Percentiles rank a stretch among this genome's conserved stretches.
These are phyloP conservation scores for Lentinula novae-zelandiae DNA, from an alignment of 1,284 basidiomycete species.

Conservation along the genomic window DNA sequence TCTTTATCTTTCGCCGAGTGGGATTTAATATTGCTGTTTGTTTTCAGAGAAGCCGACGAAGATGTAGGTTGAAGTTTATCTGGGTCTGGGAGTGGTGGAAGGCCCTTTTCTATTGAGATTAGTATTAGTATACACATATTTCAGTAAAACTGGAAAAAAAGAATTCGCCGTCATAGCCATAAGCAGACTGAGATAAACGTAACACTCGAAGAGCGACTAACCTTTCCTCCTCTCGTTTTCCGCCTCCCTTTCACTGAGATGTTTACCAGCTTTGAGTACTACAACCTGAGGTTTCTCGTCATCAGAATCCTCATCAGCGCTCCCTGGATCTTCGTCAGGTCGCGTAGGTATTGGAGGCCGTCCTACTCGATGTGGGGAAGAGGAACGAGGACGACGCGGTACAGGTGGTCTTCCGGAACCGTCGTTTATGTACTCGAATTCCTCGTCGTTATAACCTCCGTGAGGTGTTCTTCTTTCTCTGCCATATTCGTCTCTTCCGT, in stretches of 20 bases:
- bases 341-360: conserved; percentile 64
- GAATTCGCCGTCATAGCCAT: not conserved
- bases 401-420: conserved; percentile 70
- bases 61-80: conserved; percentile 9
- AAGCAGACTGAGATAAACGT: not conserved
- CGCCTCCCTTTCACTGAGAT: conserved; percentile 70
- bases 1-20: conserved; percentile 29
- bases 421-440: conserved; percentile 44
- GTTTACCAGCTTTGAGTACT: conserved; percentile 81
- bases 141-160: not conserved
- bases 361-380: not conserved
- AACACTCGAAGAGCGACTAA: conserved; percentile 24
- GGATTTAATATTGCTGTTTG: conserved; percentile 36
- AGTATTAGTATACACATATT: too few species aligned
- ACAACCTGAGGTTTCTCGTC: conserved; percentile 87
- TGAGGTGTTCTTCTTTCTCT: not conserved
- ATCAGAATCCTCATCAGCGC: conserved; percentile 67
- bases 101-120: conserved; percentile 41
- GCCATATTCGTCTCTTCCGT: not conserved
- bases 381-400: conserved; percentile 41
- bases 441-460: conserved; percentile 14
- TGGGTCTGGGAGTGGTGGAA: conserved; percentile 31
- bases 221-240: conserved; percentile 76
- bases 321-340: conserved; percentile 68
- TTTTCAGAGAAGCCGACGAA: conserved; percentile 7